Evolutionary conservation across 768 basidiomycete species (phyloP).

Genomic region (Amanita molliuscula): DNA sequence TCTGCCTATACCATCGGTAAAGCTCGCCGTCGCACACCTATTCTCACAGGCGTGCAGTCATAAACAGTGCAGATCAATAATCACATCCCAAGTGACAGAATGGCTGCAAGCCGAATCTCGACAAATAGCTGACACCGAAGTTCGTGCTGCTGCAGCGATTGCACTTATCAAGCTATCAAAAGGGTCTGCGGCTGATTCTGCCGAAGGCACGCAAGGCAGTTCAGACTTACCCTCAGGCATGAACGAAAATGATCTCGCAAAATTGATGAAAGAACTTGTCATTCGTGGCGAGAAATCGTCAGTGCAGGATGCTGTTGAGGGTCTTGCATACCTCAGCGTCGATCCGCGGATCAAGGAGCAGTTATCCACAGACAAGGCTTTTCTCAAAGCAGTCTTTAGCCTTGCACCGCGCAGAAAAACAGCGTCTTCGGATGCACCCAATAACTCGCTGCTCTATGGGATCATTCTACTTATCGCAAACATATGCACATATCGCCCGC

Average conservation of each 20-base stretch:
- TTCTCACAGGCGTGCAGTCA: conserved; percentile 70
- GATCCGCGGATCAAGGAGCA: conserved; percentile 52
- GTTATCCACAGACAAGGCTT: conserved; percentile 40
- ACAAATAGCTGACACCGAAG: conserved; percentile 28
- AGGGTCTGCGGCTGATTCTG: conserved; percentile 37
- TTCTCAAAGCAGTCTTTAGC: conserved; percentile 49
- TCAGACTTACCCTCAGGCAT: conserved; percentile 8
- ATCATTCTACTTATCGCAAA: conserved; percentile 68
- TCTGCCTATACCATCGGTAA: conserved; percentile 35
- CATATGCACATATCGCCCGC: conserved; percentile 59
- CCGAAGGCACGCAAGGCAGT: conserved; percentile 16
- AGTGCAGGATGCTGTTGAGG: conserved; percentile 65
- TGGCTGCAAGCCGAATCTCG: conserved; percentile 62
- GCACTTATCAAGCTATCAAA: conserved; percentile 72
- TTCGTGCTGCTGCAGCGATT: conserved; percentile 57
- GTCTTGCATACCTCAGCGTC: conserved; percentile 72
- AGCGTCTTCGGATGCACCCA: conserved; percentile 16
- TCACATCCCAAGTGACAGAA: conserved; percentile 42
- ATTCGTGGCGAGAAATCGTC: conserved; percentile 28
- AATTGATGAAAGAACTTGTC: conserved; percentile 48
- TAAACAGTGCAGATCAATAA: conserved; percentile 53
- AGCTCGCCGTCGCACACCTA: conserved; percentile 58
- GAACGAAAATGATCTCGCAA: conserved; percentile 36
- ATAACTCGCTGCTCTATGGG: conserved; percentile 63
- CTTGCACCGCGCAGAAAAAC: conserved; percentile 43